Evolutionary conservation across 2,329 filamentous ascomycete genomes (phyloP).

Genomic region (Knufia petricola): DNA sequence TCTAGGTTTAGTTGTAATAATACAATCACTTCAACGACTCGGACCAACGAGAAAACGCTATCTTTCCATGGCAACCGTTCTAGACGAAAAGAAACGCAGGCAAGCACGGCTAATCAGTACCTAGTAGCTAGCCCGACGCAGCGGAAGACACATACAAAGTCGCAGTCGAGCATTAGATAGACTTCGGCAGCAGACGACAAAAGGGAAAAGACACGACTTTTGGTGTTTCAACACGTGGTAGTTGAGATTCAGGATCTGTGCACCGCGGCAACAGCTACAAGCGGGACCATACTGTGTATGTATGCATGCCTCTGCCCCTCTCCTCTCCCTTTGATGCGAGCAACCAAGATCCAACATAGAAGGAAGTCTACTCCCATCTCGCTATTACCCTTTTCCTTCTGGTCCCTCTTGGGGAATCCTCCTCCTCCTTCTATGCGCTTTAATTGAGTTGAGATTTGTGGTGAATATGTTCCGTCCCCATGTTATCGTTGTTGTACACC

Average conservation of each 20-base stretch:
- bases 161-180: too few species aligned
- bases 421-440: conserved; percentile 7
- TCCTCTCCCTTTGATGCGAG: conserved; percentile 6
- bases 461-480: neutral
- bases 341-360: conserved; percentile 11
- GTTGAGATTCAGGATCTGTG: conserved; percentile 12
- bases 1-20: too few species aligned
- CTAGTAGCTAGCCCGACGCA: too few species aligned
- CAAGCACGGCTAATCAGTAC: too few species aligned
- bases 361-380: neutral
- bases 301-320: neutral
- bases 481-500: conserved; percentile 9
- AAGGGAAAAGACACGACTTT: neutral
- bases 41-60: too few species aligned
- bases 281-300: neutral
- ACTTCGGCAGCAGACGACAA: too few species aligned
- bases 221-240: conserved; percentile 10
- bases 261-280: conserved; percentile 3
- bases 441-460: conserved; percentile 9
- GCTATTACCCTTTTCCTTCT: neutral
- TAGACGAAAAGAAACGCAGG: too few species aligned
- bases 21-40: too few species aligned
- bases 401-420: neutral
- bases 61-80: too few species aligned
- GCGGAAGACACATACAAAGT: neutral